phyloP scores from a whole-genome alignment of 176 grass and related monocot species.

The Juncus effusus region DNA sequence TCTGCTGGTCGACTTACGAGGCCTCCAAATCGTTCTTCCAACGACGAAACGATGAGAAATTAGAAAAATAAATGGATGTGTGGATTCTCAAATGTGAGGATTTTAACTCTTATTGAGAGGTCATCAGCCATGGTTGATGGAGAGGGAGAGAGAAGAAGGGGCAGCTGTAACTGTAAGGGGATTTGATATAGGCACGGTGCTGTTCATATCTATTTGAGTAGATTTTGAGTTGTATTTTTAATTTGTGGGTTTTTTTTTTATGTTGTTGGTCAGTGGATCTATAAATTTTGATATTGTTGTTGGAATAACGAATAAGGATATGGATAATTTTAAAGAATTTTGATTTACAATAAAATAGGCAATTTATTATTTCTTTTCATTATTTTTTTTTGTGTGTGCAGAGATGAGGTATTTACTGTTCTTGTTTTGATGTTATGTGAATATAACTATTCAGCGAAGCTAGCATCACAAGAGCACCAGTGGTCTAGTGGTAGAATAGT shows the following conservation, averaged over 20 bases:
- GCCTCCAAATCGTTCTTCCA: constrained; percentile 80
- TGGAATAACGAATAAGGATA: constrained; percentile 23
- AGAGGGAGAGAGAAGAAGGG: constrained; percentile 8
- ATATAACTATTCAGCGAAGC: too few species aligned
- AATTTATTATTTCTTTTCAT: too few species aligned
- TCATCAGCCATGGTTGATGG: constrained; percentile 22
- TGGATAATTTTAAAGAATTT: constrained; percentile 31
- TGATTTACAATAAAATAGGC: constrained; percentile 3
- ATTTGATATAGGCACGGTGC: constrained; percentile 12
- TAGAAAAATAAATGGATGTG: constrained; percentile 37
- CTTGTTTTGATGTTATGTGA: too few species aligned
- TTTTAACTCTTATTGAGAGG: constrained; percentile 39
- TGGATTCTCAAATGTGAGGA: background rate
- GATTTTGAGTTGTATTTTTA: constrained; percentile 43
- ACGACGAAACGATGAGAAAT: constrained; percentile 57
- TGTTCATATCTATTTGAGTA: constrained; percentile 27
- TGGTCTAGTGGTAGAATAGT: constrained; percentile 71
- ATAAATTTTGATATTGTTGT: constrained; percentile 28
- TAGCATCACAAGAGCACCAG: constrained; percentile 28
- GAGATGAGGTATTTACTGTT: too few species aligned
- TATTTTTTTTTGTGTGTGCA: too few species aligned
- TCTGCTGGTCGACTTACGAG: constrained; percentile 93
- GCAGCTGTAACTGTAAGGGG: constrained; percentile 25
- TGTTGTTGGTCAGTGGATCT: constrained; percentile 43
- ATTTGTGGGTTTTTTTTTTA: constrained; percentile 23